Evolutionary conservation across 2,329 filamentous ascomycete species (phyloP), one percentile per base, ranked within the genome.

Genomic region (Trichophyton verrucosum): DNA sequence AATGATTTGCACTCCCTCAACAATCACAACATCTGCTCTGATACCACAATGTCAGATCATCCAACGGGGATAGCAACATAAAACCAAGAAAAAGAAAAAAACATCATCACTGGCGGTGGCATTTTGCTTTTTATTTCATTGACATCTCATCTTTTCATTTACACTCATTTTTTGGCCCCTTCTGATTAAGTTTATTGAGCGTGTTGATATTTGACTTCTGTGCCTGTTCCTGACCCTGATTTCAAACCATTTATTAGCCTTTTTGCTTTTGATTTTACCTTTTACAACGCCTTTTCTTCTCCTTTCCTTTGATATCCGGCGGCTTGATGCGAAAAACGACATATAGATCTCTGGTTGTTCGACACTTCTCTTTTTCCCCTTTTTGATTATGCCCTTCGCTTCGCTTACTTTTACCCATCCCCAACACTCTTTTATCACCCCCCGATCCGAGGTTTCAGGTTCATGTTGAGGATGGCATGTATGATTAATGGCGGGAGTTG

Each of bases 121-220:
- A 53, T 53, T 53, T 24, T 53, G 20, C 49, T 53, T 53, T 30
- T n/a, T 13, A 20, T 53, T n/a, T n/a, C 24, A 30, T 53, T 15
- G 33, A 13, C 30, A 24, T 30, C n/a, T 17, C 22, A 9, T 2
- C 17, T 53, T 53, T n/a, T 22, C 46, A 51, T 22, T 46, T n/a
- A 20, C 17, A 7, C 20, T 53, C 22, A 30, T 53, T 53, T 38
- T 53, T 53, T 53, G 49, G 49, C 49, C 49, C 27, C 30, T 53
- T 53, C n/a, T 53, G 49, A 53, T 53, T 53, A 24, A 53, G 49
- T 53, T 53, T 53, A 30, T 53, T 53, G 49, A 53, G 49, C 49
- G 49, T 53, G 49, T 33, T 53, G 27, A 33, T 53, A 53, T 53
- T 44, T 53, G 24, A 53, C 22, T 53, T 53, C n/a, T 53, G 22